Conservation (phyloP, 768 basidiomycete genomes). For the Terana coerulea region DNA sequence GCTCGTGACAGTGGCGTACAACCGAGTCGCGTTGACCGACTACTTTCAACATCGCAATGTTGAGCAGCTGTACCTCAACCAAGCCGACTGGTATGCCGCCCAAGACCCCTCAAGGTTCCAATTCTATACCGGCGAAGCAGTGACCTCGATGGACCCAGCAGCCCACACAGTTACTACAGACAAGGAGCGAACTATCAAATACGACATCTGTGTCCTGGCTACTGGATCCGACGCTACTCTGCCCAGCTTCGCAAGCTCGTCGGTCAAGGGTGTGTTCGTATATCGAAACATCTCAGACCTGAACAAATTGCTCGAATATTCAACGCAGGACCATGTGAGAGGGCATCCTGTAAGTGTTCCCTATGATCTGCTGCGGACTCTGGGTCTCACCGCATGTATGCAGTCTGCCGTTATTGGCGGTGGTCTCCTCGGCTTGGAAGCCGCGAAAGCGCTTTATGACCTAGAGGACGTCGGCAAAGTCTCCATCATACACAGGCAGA, state of each 20-base stretch:
- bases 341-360: slow-evolving; percentile 11
- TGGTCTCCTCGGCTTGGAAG: slow-evolving; percentile 69
- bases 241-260: slow-evolving; percentile 50
- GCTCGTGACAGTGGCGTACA: slow-evolving; percentile 43
- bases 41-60: slow-evolving; percentile 60
- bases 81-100: slow-evolving; percentile 54
- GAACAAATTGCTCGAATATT: slow-evolving; percentile 57
- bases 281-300: slow-evolving; percentile 73
- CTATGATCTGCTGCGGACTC: not conserved
- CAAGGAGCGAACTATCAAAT: slow-evolving; percentile 41
- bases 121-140: slow-evolving; percentile 48
- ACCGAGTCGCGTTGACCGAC: slow-evolving; percentile 54
- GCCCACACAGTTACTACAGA: slow-evolving; percentile 44
- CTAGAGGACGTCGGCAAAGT: slow-evolving; percentile 44
- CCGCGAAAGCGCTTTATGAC: slow-evolving; percentile 70
- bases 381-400: not conserved
- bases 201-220: slow-evolving; percentile 63
- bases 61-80: slow-evolving; percentile 58
- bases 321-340: slow-evolving; percentile 41
- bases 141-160: slow-evolving; percentile 35
- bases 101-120: slow-evolving; percentile 54
- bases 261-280: slow-evolving; percentile 58
- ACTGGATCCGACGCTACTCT: slow-evolving; percentile 67
- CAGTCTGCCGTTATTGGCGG: slow-evolving; percentile 62
- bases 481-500: slow-evolving; percentile 48